Evolutionary conservation across 2,329 filamentous ascomycete genomes (phyloP).

Genomic region (Periglandula ipomoeae): DNA sequence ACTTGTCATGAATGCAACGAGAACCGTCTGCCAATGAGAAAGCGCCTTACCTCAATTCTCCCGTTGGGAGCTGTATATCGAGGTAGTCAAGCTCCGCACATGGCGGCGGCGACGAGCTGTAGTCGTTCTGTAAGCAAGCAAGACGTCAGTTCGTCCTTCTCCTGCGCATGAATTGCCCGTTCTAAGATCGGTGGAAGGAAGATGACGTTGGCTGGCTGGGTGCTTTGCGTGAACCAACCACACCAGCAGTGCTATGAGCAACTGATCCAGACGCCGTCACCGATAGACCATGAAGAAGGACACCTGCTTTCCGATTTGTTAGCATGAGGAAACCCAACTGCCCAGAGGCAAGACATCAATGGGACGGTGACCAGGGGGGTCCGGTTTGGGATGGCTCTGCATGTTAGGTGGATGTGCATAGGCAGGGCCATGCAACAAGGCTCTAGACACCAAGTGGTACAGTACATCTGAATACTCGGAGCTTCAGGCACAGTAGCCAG

Average conservation of each 20-base stretch:
- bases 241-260: slow-evolving; percentile 3
- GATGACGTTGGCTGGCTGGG: slow-evolving; percentile 5
- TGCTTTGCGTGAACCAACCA: slow-evolving; percentile 5
- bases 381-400: slow-evolving; percentile 11
- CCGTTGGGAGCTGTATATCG: slow-evolving; percentile 37
- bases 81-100: slow-evolving; percentile 42
- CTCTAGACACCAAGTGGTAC: slow-evolving; percentile 11
- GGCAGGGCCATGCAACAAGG: slow-evolving; percentile 10
- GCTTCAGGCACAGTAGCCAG: slow-evolving; percentile 13
- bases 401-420: slow-evolving; percentile 12
- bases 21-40: slow-evolving; percentile 14
- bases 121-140: slow-evolving; percentile 36
- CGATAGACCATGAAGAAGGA: slow-evolving; percentile 5
- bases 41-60: slow-evolving; percentile 44
- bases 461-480: slow-evolving; percentile 15
- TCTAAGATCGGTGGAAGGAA: not conserved
- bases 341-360: slow-evolving; percentile 12
- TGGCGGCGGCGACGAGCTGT: slow-evolving; percentile 42
- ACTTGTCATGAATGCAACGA: slow-evolving; percentile 8
- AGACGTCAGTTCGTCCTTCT: slow-evolving; percentile 15
- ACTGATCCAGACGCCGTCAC: slow-evolving; percentile 9
- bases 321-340: not conserved
- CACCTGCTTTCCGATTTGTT: slow-evolving; percentile 10
- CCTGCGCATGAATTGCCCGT: slow-evolving; percentile 7
- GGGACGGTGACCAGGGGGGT: slow-evolving; percentile 8